Conservation (phyloP, 768 basidiomycete species). For the Coprinopsis marcescibilis region DNA sequence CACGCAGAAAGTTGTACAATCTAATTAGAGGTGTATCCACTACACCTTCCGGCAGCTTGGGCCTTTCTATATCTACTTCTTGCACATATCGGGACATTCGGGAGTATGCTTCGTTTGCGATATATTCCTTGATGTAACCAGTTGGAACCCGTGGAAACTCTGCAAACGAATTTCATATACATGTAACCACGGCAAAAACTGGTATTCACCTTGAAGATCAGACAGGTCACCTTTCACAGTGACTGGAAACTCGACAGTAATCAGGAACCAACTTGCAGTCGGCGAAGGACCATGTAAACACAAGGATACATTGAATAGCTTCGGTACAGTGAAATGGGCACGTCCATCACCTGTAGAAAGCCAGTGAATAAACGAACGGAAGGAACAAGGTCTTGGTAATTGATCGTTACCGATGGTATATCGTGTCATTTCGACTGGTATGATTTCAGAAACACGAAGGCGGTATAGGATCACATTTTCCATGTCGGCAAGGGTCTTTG, state of each 20-base stretch:
- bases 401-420: constrained; percentile 54
- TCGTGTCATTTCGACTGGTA: constrained; percentile 76
- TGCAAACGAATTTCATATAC: constrained; percentile 20
- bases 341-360: constrained; percentile 59
- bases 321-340: constrained; percentile 66
- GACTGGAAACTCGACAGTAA: constrained; percentile 69
- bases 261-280: constrained; percentile 83
- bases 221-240: constrained; percentile 69
- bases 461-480: constrained; percentile 77
- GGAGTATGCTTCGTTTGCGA: constrained; percentile 67
- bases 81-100: constrained; percentile 59
- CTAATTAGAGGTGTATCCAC: constrained; percentile 83
- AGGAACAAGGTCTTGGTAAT: constrained; percentile 1
- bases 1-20: constrained; percentile 85
- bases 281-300: constrained; percentile 66
- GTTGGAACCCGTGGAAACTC: constrained; percentile 71
- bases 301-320: constrained; percentile 68
- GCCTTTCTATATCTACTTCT: constrained; percentile 33
- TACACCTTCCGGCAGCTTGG: constrained; percentile 51
- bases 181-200: not conserved
- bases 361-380: constrained; percentile 15
- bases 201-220: constrained; percentile 54
- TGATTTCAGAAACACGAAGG: constrained; percentile 68
- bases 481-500: constrained; percentile 61
- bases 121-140: constrained; percentile 57